Evolutionary conservation across 2,329 filamentous ascomycete species (phyloP).

Genomic region (Clarireedia homoeocarpa): DNA sequence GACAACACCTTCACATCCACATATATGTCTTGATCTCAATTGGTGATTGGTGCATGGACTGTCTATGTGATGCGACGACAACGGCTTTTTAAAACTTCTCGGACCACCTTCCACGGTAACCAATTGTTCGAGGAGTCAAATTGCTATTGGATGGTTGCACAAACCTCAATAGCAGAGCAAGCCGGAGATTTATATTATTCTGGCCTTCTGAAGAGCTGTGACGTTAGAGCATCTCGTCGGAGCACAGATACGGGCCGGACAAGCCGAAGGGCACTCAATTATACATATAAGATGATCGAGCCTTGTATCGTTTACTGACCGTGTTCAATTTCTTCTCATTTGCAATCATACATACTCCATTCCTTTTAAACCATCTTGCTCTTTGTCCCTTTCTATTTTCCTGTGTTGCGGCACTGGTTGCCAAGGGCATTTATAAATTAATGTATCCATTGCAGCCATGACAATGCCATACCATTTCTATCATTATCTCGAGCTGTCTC

Average conservation of each 20-base stretch:
- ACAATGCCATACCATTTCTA: no score
- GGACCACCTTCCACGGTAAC: constrained; percentile 25
- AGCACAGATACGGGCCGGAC: constrained; percentile 65
- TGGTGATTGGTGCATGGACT: not conserved
- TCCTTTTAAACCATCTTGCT: no score
- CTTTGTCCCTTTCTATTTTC: no score
- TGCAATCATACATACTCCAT: no score
- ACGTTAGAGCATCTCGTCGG: constrained; percentile 48
- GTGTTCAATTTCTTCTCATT: no score
- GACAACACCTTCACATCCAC: constrained; percentile 24
- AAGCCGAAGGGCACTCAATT: constrained; percentile 22
- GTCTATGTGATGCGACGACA: constrained; percentile 12
- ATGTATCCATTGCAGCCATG: no score
- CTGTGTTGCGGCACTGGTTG: no score
- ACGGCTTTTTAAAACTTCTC: constrained; percentile 30
- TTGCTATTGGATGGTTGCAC: constrained; percentile 27
- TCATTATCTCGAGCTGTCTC: no score
- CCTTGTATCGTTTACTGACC: no score
- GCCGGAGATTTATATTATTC: constrained; percentile 31
- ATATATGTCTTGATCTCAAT: constrained; percentile 15
- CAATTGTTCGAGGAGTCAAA: constrained; percentile 28
- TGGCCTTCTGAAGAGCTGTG: constrained; percentile 57
- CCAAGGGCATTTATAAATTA: no score
- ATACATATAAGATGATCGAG: not conserved
- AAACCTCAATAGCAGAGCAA: constrained; percentile 11